Conservation (phyloP, 305 asterid species). For the Fraxinus floribunda region DNA sequence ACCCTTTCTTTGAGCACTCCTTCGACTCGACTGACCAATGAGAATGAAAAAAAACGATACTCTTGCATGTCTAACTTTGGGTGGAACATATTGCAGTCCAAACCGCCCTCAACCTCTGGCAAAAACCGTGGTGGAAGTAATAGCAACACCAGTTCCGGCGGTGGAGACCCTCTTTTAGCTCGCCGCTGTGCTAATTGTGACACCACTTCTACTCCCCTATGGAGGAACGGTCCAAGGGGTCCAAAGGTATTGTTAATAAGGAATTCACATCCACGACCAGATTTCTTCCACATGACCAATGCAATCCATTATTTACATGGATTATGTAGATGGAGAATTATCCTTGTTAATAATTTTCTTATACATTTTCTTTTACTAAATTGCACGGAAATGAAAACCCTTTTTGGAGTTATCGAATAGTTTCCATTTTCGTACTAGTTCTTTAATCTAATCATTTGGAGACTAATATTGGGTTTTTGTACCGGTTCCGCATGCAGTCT, state of each 20-base stretch:
- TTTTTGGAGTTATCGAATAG: neutral
- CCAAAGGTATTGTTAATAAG: neutral
- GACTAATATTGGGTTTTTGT: neutral
- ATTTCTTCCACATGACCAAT: too few relatives aligned
- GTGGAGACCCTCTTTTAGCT: constrained; percentile 32
- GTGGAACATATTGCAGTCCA: constrained; percentile 59
- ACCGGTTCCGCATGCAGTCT: constrained; percentile 35
- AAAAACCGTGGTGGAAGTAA: constrained; percentile 37
- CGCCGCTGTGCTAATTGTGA: constrained; percentile 42
- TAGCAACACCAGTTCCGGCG: constrained; percentile 10
- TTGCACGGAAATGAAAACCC: neutral
- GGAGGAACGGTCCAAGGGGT: constrained; percentile 80
- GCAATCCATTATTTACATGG: too few relatives aligned
- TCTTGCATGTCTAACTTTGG: constrained; percentile 61
- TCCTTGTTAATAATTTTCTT: too few relatives aligned
- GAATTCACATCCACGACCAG: too few relatives aligned
- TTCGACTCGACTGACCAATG: constrained; percentile 49
- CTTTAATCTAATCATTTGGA: neutral
- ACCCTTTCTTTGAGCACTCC: constrained; percentile 79
- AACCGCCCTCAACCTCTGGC: constrained; percentile 42
- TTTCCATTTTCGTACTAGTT: neutral
- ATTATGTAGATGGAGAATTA: too few relatives aligned
- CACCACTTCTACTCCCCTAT: constrained; percentile 27
- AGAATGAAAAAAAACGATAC: constrained; percentile 43
- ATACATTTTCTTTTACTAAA: neutral